phyloP scores from a whole-genome alignment of 768 basidiomycete genomes.

The Rhizopogon salebrosus region DNA sequence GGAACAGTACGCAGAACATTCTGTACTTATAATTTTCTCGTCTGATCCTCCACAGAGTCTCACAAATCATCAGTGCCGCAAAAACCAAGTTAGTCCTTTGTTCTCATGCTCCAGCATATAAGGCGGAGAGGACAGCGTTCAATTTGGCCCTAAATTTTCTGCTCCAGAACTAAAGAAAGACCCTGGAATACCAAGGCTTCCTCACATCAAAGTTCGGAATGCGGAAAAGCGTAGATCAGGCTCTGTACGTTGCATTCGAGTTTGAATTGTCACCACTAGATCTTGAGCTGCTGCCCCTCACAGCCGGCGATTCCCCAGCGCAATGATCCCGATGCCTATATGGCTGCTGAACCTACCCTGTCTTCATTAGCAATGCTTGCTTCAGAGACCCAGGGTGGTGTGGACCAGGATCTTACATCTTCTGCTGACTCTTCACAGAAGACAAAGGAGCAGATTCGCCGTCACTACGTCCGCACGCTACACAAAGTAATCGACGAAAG shows the following conservation, averaged over 20 bases:
- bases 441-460: slow-evolving; percentile 66
- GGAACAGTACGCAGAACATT: slow-evolving; percentile 21
- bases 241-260: slow-evolving; percentile 27
- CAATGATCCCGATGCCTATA: slow-evolving; percentile 52
- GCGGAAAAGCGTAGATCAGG: slow-evolving; percentile 43
- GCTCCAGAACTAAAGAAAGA: slow-evolving; percentile 78
- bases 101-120: not conserved
- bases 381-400: slow-evolving; percentile 12
- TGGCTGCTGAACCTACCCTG: slow-evolving; percentile 72
- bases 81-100: slow-evolving; percentile 18
- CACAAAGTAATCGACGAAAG: slow-evolving; percentile 92
- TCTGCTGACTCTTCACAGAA: slow-evolving; percentile 30
- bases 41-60: slow-evolving; percentile 11
- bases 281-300: not conserved
- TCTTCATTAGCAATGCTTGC: slow-evolving; percentile 55
- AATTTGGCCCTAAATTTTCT: not conserved
- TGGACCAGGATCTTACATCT: slow-evolving; percentile 25
- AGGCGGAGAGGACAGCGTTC: slow-evolving; percentile 2
- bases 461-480: slow-evolving; percentile 72
- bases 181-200: slow-evolving; percentile 81
- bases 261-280: not conserved
- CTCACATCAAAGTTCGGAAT: slow-evolving; percentile 60
- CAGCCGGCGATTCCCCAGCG: slow-evolving; percentile 20
- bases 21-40: not conserved
- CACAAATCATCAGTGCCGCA: slow-evolving; percentile 20